A percentile compares a stretch with the other conserved stretches of the same genome.
phyloP scores from a whole-genome alignment of 495 filamentous ascomycete genomes.

The Talaromyces liani region DNA sequence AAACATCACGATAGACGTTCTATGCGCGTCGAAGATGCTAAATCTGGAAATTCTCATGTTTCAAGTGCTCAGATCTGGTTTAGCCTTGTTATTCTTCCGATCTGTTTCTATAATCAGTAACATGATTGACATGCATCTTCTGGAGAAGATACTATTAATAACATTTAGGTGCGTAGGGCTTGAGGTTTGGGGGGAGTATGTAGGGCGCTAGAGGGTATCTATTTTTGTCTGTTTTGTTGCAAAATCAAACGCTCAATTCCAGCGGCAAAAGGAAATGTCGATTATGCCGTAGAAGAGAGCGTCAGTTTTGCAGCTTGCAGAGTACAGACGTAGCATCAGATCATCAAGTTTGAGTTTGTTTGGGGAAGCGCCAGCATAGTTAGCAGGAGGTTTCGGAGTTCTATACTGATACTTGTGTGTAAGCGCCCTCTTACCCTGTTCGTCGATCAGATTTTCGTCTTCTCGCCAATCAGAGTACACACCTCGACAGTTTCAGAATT shows the following conservation, averaged over 20 bases:
- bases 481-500: slow-evolving; percentile 10
- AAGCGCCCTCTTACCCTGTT: slow-evolving; percentile 5
- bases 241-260: not conserved
- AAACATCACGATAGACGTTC: not conserved
- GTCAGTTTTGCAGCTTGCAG: not conserved
- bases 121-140: not conserved
- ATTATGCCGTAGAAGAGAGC: not conserved
- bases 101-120: slow-evolving; percentile 8
- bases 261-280: not conserved
- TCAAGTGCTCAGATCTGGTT: slow-evolving; percentile 4
- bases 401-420: not conserved
- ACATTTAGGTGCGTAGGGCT: not conserved
- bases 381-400: not conserved
- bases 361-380: slow-evolving; percentile 3
- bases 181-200: not conserved
- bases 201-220: not conserved
- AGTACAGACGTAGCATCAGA: not conserved
- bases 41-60: slow-evolving; percentile 9
- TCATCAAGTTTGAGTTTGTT: not conserved
- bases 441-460: not conserved
- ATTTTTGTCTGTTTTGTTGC: not conserved
- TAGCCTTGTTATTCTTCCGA: not conserved
- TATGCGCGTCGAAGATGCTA: slow-evolving; percentile 5
- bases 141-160: slow-evolving; percentile 11
- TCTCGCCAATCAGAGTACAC: not conserved